Base-by-base conservation (phyloP, 306 rosid species). In the Chamaecrista fasciculata region DNA sequence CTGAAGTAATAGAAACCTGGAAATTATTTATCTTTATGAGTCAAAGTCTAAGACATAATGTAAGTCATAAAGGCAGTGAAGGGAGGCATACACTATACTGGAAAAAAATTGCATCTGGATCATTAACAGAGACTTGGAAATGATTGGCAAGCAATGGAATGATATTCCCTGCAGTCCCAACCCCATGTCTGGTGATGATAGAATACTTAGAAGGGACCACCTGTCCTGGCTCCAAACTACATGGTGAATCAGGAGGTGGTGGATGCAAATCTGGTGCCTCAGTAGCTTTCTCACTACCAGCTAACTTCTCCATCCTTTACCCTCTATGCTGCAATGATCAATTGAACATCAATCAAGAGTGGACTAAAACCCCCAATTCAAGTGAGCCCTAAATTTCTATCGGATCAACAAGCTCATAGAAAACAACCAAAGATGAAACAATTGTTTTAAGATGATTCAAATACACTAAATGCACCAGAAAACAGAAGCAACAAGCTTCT, bases 1-100 rank as follows among this genome's bases (percentile, higher is more conserved):
- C 97, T 1, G 81, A 83, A 62, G 81, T 52, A 23, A 94, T 81
- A 57, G 76, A 46, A 71, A 94, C 94, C 98, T 94, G 73, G n/a
- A 81, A 84, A 55, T 21, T 18, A 51, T 69, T 50, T 11, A 49
- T 36, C 58, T 74, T 29, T 67, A 44, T 33, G 21, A 79, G 72
- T 39, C 60, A 71, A 66, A 66, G 53, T 43, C 68, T 23, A 3
- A 9, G 40, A 52, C 8, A 25, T 53, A 65, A 57, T 0, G 5
- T 44, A 70, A 65, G 62, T 5, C 49, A 18, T 78, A 55, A 37
- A 49, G 61, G 55, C n/a, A 56, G n/a, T 55, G 25, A 3, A 66
- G 24, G 40, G 37, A 57, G 49, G 71, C 96, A 67, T 88, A 94
- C 98, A 79, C 46, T 82, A 63, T 94, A 94, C 81, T 90, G 98